Conservation (phyloP, 1,139 yeast species). For the Diutina catenulata region DNA sequence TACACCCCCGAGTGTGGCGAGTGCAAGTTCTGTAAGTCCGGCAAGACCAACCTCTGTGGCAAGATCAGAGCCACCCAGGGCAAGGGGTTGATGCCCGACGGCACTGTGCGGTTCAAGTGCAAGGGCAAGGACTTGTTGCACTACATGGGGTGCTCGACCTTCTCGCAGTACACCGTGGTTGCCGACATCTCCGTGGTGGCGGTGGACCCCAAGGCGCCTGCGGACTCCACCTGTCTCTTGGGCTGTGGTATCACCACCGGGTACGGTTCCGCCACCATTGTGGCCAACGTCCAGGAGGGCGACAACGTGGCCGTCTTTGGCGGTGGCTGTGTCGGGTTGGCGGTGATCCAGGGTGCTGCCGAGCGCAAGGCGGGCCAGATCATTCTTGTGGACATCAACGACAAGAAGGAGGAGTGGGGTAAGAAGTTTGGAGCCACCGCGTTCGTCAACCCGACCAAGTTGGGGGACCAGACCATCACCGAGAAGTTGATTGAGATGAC, state of each 20-base stretch:
- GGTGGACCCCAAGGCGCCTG: constrained; percentile 70
- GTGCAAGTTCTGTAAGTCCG: constrained; percentile 90
- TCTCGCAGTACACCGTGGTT: constrained; percentile 93
- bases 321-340: constrained; percentile 93
- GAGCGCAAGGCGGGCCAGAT: constrained; percentile 72
- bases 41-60: constrained; percentile 91
- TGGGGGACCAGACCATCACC: constrained; percentile 65
- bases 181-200: constrained; percentile 98
- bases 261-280: constrained; percentile 92
- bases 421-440: constrained; percentile 89
- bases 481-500: constrained; percentile 79
- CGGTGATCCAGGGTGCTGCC: constrained; percentile 91
- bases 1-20: constrained; percentile 95
- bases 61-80: constrained; percentile 89
- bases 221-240: constrained; percentile 79
- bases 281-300: constrained; percentile 86
- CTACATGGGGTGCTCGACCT: constrained; percentile 96
- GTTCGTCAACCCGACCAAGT: constrained; percentile 71
- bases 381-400: constrained; percentile 81
- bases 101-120: constrained; percentile 76
- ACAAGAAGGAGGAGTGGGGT: constrained; percentile 78
- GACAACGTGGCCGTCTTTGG: constrained; percentile 95
- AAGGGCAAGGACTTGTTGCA: constrained; percentile 79
- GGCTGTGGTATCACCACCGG: constrained; percentile 99
- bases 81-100: constrained; percentile 91